These are phyloP conservation scores for Candida oleophila DNA, from an alignment of 805 yeast species.

Conservation along the genomic window DNA sequence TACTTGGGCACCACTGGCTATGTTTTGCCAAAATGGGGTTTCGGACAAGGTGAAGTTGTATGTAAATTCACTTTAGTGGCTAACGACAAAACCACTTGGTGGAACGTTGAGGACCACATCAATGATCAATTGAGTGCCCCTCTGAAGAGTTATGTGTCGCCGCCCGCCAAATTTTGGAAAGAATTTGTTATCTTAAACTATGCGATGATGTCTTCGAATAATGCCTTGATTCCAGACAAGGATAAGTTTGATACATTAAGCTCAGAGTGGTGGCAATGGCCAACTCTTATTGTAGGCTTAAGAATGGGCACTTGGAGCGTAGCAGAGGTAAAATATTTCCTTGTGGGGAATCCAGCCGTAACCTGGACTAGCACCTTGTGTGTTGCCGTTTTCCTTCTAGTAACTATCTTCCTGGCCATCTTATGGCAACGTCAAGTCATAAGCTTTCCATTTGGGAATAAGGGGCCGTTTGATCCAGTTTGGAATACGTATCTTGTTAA, in stretches of 20 bases:
- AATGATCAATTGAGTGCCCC: slow-evolving; percentile 46
- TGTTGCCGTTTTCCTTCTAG: slow-evolving; percentile 19
- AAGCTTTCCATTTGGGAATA: slow-evolving; percentile 9
- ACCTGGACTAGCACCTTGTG: slow-evolving; percentile 53
- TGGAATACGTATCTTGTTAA: slow-evolving; percentile 29
- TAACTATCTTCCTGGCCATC: slow-evolving; percentile 16
- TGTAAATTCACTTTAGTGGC: slow-evolving; percentile 55
- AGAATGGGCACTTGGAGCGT: slow-evolving; percentile 74
- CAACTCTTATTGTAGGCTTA: slow-evolving; percentile 71
- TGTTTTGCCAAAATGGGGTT: slow-evolving; percentile 79
- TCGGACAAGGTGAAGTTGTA: slow-evolving; percentile 76
- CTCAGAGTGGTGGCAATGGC: slow-evolving; percentile 87
- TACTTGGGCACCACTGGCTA: slow-evolving; percentile 74
- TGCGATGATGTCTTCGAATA: slow-evolving; percentile 87
- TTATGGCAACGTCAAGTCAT: slow-evolving; percentile 35
- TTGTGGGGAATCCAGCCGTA: slow-evolving; percentile 75
- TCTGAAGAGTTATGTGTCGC: slow-evolving; percentile 31
- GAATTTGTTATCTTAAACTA: slow-evolving; percentile 74
- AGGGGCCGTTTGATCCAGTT: slow-evolving; percentile 18
- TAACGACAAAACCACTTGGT: slow-evolving; percentile 68
- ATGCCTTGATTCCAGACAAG: slow-evolving; percentile 74
- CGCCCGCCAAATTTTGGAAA: slow-evolving; percentile 55
- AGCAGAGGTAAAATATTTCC: slow-evolving; percentile 57
- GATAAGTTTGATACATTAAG: slow-evolving; percentile 74
- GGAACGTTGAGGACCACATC: slow-evolving; percentile 75